Percentiles rank a stretch among this genome's conserved stretches.
Evolutionary conservation across 345 rosid species (phyloP).

Genomic region (Draba incana): DNA sequence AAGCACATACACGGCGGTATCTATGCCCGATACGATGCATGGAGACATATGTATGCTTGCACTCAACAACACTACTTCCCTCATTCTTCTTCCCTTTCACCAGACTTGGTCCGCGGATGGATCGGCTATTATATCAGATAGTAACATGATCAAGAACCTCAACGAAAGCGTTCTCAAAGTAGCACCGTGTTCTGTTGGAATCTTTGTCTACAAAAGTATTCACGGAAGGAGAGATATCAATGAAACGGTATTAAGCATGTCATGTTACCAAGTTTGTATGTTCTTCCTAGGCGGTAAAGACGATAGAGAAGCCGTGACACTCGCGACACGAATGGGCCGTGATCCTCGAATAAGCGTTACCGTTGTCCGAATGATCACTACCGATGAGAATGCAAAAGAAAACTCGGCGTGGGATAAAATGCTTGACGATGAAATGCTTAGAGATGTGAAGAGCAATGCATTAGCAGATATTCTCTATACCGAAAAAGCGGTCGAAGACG

Average conservation of each 20-base stretch:
- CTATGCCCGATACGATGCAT: constrained; percentile 52
- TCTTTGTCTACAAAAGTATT: constrained; percentile 45
- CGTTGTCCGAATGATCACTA: constrained; percentile 24
- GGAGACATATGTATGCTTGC: constrained; percentile 65
- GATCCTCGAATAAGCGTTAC: constrained; percentile 23
- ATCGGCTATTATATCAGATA: constrained; percentile 41
- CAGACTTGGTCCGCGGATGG: constrained; percentile 50
- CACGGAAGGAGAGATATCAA: constrained; percentile 7
- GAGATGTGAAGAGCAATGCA: constrained; percentile 24
- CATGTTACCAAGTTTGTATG: constrained; percentile 33
- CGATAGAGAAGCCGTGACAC: constrained; percentile 48
- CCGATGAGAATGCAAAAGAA: constrained; percentile 5
- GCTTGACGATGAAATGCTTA: constrained; percentile 37
- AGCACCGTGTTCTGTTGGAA: constrained; percentile 70
- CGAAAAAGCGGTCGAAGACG: constrained; percentile 34
- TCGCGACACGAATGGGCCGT: constrained; percentile 36
- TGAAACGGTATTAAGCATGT: background rate
- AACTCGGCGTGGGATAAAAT: constrained; percentile 39
- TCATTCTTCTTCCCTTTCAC: constrained; percentile 66
- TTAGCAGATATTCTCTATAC: constrained; percentile 13
- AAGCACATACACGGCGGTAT: constrained; percentile 40
- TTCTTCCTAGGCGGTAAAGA: constrained; percentile 49
- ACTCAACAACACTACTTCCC: constrained; percentile 46
- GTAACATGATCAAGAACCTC: constrained; percentile 35
- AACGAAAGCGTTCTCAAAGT: constrained; percentile 51